Evolutionary conservation across 164 flowering plant species (phyloP), one percentile per base, ranked within the genome.

Genomic region (Sedum album): DNA sequence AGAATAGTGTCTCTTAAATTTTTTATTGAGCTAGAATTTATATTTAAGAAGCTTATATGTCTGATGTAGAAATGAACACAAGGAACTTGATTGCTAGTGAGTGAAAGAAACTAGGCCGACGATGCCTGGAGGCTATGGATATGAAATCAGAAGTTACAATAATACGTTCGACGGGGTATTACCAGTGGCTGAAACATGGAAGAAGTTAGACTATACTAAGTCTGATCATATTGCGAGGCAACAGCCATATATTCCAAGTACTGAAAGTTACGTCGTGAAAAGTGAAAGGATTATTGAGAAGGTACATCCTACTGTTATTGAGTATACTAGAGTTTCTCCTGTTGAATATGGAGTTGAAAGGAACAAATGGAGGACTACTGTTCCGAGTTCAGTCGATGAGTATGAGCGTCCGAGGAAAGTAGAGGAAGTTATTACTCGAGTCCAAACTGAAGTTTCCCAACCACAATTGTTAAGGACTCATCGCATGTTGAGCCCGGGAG

Each of bases 141-240:
- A 57, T 57, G 62, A 57, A 30, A 4, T 14, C 33, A 26, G 62
- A 30, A 57, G 73, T 28, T 67, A 70, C 57, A 33, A 55, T 17
- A 31, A 55, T 18, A 28, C 68, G 66, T 48, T 67, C 42, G 66
- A 36, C 55, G 72, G 70, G 31, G 20, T 7, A 10, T 57, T 53
- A 33, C 69, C 74, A 15, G 44, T 57, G 20, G 62, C 62, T 57
- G 62, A 57, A 14, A 71, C 55, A 30, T 41, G 65, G 48, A 67
- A 61, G 71, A 23, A 70, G 76, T 77, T 60, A 78, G 79, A 46
- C 68, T 73, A 8, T 75, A 77, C 73, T 38, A 73, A 68, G 82
- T 84, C 60, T 74, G 46, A 65, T 76, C 28, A 79, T 72, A 76
- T 82, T 8, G 73, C 79, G 6, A 83, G 85, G 38, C 71, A 74